A percentile compares a stretch with the other conserved stretches of the same genome.
Evolutionary conservation across 2,329 filamentous ascomycete species (phyloP).

Genomic region (Hymenoscyphus fraxineus): DNA sequence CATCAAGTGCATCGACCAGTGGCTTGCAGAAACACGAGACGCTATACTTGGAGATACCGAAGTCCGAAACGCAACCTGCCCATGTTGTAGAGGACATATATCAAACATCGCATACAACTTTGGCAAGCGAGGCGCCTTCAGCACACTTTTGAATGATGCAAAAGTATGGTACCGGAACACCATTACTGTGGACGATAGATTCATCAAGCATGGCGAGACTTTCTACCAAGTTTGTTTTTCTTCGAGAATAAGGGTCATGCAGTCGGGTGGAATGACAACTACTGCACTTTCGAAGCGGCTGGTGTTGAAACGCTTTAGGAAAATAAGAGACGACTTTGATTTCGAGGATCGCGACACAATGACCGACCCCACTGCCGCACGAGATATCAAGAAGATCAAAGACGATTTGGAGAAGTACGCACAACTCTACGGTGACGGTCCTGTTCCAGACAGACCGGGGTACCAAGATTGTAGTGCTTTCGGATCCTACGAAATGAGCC

Average conservation of each 20-base stretch:
- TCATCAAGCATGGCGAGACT: background rate
- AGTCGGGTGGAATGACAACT: background rate
- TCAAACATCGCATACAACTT: background rate
- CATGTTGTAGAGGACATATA: background rate
- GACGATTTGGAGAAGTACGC: background rate
- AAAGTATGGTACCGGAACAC: background rate
- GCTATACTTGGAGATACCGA: background rate
- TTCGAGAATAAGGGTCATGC: background rate
- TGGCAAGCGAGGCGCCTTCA: background rate
- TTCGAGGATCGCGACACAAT: background rate
- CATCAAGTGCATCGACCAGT: background rate
- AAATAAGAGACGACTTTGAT: too few species aligned
- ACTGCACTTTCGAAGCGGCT: background rate
- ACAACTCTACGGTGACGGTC: background rate
- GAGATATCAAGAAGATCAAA: background rate
- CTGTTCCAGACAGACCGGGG: background rate
- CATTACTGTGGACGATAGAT: background rate
- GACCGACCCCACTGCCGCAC: background rate
- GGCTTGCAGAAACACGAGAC: background rate
- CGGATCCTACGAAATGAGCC: background rate
- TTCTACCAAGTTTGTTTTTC: background rate
- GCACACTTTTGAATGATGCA: background rate
- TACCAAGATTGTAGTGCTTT: background rate
- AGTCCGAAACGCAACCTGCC: background rate
- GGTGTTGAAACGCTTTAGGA: background rate